Evolutionary conservation across 2,329 filamentous ascomycete species (phyloP).

Genomic region (Graphiopsis chlorocephala): DNA sequence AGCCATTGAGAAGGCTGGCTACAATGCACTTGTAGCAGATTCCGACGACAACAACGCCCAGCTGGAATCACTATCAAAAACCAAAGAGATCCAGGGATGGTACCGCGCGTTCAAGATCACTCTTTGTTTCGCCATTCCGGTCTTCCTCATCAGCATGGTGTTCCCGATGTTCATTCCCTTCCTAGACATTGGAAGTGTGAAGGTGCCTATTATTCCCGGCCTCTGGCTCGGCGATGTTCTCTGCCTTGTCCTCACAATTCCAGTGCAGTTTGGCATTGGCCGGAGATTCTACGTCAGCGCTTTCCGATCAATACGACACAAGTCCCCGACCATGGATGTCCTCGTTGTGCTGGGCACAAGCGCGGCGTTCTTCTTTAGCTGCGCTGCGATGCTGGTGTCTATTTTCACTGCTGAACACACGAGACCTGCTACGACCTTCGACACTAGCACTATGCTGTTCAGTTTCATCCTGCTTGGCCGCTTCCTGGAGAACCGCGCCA

Average conservation of each 20-base stretch:
- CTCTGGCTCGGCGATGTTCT: slow-evolving; percentile 85
- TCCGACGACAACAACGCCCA: slow-evolving; percentile 96
- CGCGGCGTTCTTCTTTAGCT: slow-evolving; percentile 92
- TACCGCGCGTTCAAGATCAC: slow-evolving; percentile 75
- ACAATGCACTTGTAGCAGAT: slow-evolving; percentile 86
- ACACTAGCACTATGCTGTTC: slow-evolving; percentile 97
- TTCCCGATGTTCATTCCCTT: slow-evolving; percentile 78
- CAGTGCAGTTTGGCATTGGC: slow-evolving; percentile 94
- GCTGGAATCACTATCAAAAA: slow-evolving; percentile 92
- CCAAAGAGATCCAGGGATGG: slow-evolving; percentile 94
- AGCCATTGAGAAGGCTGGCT: slow-evolving; percentile 73
- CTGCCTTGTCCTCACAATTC: slow-evolving; percentile 80
- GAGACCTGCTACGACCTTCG: slow-evolving; percentile 85
- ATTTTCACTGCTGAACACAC: slow-evolving; percentile 71
- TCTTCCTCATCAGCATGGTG: slow-evolving; percentile 90
- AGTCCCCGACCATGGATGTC: slow-evolving; percentile 95
- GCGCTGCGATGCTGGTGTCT: slow-evolving; percentile 79
- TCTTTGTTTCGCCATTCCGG: slow-evolving; percentile 77
- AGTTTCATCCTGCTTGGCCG: slow-evolving; percentile 90
- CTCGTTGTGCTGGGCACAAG: slow-evolving; percentile 91
- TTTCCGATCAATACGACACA: slow-evolving; percentile 89
- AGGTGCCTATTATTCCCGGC: slow-evolving; percentile 64
- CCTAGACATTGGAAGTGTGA: slow-evolving; percentile 72
- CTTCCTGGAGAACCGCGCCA: slow-evolving; percentile 89
- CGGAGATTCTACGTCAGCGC: slow-evolving; percentile 90